These are phyloP conservation scores for Termitomyces sp. DNA, from an alignment of 768 basidiomycete species.

Conservation along the genomic window DNA sequence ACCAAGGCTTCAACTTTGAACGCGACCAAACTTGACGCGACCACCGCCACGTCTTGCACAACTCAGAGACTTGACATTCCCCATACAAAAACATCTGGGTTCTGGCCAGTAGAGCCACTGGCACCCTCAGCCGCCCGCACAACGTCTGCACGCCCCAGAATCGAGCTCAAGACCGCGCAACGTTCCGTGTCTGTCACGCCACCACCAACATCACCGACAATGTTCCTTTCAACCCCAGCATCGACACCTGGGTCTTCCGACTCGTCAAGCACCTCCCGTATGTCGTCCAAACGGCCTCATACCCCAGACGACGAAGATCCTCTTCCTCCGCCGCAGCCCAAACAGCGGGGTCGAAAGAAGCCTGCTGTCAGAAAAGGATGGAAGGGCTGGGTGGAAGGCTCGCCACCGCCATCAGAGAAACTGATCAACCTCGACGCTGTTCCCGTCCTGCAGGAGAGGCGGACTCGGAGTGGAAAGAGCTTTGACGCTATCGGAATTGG, in stretches of 20 bases:
- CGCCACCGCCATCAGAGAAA: conserved; percentile 73
- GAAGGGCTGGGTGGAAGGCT: conserved; percentile 91
- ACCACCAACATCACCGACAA: conserved; percentile 47
- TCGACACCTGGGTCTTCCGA: conserved; percentile 73
- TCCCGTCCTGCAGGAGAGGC: conserved; percentile 63
- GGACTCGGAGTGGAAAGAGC: conserved; percentile 79
- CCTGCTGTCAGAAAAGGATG: conserved; percentile 72
- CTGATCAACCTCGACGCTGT: conserved; percentile 77
- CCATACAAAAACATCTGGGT: conserved; percentile 23
- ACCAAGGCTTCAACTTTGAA: conserved; percentile 10
- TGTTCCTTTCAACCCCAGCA: conserved; percentile 50
- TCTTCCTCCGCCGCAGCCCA: conserved; percentile 20
- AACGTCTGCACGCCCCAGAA: conserved; percentile 46
- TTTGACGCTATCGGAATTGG: conserved; percentile 80
- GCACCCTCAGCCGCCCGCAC: neutral
- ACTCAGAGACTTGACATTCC: conserved; percentile 23
- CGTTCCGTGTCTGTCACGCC: conserved; percentile 73
- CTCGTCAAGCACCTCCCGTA: conserved; percentile 67
- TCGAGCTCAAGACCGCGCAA: conserved; percentile 64
- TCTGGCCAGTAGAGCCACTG: conserved; percentile 42
- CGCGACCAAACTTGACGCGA: conserved; percentile 23
- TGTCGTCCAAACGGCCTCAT: conserved; percentile 74
- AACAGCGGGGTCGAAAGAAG: conserved; percentile 49
- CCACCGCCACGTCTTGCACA: conserved; percentile 19
- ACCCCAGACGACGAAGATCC: conserved; percentile 64